phyloP scores from a whole-genome alignment of 768 basidiomycete species.

The Butyriboletus loyo region DNA sequence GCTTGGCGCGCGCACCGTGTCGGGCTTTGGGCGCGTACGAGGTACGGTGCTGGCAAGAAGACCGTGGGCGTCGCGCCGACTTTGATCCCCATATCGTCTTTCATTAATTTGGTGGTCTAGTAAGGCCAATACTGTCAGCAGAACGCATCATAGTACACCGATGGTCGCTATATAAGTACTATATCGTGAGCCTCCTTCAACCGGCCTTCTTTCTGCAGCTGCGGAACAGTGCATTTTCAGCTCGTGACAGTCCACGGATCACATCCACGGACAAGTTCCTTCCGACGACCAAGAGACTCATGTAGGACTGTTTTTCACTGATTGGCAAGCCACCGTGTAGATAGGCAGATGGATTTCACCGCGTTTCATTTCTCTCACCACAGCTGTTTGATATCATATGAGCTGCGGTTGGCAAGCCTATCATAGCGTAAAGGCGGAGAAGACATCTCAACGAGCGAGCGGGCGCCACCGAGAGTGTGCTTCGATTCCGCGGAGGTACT shows the following conservation, averaged over 20 bases:
- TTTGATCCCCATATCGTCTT: background rate
- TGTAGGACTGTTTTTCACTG: background rate
- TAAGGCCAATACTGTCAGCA: background rate
- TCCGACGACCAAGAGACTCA: background rate
- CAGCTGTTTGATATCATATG: background rate
- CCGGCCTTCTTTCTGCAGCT: background rate
- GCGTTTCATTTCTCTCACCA: background rate
- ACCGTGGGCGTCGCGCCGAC: background rate
- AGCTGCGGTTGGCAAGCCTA: conserved; percentile 1
- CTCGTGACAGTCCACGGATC: conserved; percentile 15
- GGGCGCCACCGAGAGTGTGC: background rate
- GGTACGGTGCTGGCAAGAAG: conserved; percentile 1
- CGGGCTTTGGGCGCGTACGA: background rate
- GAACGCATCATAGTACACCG: background rate
- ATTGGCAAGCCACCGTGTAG: conserved; percentile 5
- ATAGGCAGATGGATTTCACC: background rate
- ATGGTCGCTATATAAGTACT: background rate
- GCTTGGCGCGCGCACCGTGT: background rate
- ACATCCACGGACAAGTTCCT: conserved; percentile 3
- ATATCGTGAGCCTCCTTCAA: too few species aligned
- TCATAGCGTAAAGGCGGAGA: conserved; percentile 5
- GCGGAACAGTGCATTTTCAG: background rate
- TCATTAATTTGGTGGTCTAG: background rate
- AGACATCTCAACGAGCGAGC: background rate
- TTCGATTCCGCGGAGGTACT: conserved; percentile 26